Conservation (phyloP, 1,139 yeast species). For the Saccharomyces hybrid region DNA sequence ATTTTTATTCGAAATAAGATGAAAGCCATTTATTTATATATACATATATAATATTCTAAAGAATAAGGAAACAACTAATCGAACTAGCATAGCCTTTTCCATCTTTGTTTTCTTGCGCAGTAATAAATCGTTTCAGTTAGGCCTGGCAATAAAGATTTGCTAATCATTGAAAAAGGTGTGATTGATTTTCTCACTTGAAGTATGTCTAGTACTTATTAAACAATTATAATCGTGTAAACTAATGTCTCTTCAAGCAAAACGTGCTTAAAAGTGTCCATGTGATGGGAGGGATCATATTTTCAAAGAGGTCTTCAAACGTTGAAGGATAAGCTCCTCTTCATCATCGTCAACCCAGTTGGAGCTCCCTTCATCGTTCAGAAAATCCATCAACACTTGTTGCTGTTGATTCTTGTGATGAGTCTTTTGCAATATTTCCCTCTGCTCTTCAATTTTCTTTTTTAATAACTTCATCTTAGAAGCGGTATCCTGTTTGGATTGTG, state of each 20-base stretch:
- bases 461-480: slow-evolving; percentile 13
- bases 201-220: not conserved
- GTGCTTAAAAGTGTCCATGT: not conserved
- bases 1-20: not conserved
- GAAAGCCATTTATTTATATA: not conserved
- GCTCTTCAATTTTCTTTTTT: slow-evolving; percentile 29
- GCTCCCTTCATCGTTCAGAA: slow-evolving; percentile 23
- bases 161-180: not conserved
- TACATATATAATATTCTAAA: not conserved
- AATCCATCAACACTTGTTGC: slow-evolving; percentile 22
- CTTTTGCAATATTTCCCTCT: slow-evolving; percentile 18
- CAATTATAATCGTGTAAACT: not conserved
- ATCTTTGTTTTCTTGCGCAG: not conserved
- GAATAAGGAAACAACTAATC: not conserved
- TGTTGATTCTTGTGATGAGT: slow-evolving; percentile 25
- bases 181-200: not conserved
- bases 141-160: not conserved
- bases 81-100: not conserved
- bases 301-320: slow-evolving; percentile 7
- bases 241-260: not conserved
- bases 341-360: slow-evolving; percentile 27
- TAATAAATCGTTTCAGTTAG: not conserved
- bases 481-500: slow-evolving; percentile 3
- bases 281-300: not conserved
- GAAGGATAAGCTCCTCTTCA: slow-evolving; percentile 18